A percentile compares a stretch with the other conserved stretches of the same genome.
Evolutionary conservation across 2,329 filamentous ascomycete genomes (phyloP).

Genomic region (Colletotrichum sp.): DNA sequence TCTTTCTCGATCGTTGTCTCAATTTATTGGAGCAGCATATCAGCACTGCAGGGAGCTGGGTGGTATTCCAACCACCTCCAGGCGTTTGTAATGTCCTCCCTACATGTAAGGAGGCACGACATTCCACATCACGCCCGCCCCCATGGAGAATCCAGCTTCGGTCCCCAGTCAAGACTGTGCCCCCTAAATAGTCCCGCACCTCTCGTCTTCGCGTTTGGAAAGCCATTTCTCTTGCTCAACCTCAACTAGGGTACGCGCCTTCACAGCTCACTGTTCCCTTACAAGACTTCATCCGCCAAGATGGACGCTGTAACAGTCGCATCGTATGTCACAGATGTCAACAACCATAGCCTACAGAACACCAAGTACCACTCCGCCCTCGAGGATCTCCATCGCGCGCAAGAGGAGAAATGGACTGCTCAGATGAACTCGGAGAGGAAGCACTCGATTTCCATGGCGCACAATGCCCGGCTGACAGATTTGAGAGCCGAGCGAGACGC

Average conservation of each 20-base stretch:
- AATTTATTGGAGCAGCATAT: background rate
- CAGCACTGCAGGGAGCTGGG: accelerated
- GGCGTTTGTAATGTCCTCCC: accelerated
- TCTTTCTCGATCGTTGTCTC: background rate
- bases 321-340: background rate
- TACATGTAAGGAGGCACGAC: background rate
- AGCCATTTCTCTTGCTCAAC: background rate
- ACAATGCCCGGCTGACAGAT: background rate
- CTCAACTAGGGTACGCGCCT: background rate
- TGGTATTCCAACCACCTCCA: background rate
- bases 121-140: background rate
- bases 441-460: background rate
- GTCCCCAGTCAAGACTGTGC: background rate
- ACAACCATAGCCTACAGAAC: background rate
- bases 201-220: background rate
- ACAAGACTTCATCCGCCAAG: background rate
- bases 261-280: background rate
- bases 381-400: background rate
- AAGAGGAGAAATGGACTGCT: background rate
- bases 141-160: background rate
- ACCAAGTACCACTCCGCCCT: background rate
- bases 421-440: accelerated
- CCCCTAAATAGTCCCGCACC: background rate
- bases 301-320: background rate
- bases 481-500: background rate